Percentiles rank a stretch among this genome's conserved stretches.
Conservation (phyloP, 768 basidiomycete species). For the Kwoniella newhampshirensis region DNA sequence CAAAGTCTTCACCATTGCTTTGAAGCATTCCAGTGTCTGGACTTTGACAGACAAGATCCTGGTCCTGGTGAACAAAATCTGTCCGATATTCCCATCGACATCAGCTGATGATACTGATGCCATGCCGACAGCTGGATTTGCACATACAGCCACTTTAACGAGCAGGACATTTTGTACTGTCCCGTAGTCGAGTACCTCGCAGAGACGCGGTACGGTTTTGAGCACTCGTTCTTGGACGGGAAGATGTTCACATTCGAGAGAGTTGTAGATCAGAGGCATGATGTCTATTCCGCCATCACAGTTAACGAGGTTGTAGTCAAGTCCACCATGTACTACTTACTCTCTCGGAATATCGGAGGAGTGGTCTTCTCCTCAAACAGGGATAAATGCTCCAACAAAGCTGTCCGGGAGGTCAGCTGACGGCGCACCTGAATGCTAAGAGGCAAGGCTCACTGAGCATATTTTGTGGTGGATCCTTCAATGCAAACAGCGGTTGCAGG, state of each 20-base stretch:
- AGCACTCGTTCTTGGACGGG: slow-evolving; percentile 88
- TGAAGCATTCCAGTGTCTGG: slow-evolving; percentile 52
- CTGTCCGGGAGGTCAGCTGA: slow-evolving; percentile 17
- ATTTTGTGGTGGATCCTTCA: slow-evolving; percentile 96
- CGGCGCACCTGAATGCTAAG: background rate
- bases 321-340: slow-evolving; percentile 58
- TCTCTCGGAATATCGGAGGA: slow-evolving; percentile 79
- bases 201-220: slow-evolving; percentile 76
- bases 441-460: slow-evolving; percentile 64
- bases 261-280: slow-evolving; percentile 92
- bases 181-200: slow-evolving; percentile 91
- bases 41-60: slow-evolving; percentile 88
- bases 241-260: slow-evolving; percentile 91
- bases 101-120: slow-evolving; percentile 10
- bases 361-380: slow-evolving; percentile 87
- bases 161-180: slow-evolving; percentile 88
- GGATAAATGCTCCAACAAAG: slow-evolving; percentile 80
- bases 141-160: slow-evolving; percentile 83
- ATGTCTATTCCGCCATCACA: slow-evolving; percentile 64
- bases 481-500: slow-evolving; percentile 80
- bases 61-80: slow-evolving; percentile 93
- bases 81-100: slow-evolving; percentile 12
- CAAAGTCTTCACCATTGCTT: slow-evolving; percentile 51
- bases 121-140: background rate
- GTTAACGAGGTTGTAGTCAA: background rate